Conservation (phyloP, 1,284 basidiomycete species). For the Leccinum fallax region DNA sequence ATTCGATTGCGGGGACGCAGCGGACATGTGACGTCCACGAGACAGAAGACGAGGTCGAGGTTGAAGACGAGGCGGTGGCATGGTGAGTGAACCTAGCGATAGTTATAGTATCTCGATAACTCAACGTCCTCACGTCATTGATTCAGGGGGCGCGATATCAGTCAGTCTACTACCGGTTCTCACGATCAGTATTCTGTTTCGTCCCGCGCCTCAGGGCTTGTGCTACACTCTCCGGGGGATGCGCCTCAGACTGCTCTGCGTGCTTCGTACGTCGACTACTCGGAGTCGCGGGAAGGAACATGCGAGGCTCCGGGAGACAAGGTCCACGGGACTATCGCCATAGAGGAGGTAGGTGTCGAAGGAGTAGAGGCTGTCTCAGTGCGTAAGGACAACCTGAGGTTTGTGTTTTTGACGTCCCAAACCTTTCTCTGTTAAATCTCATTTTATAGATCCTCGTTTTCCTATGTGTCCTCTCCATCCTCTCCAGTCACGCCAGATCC, state of each 20-base stretch:
- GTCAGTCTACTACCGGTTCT: not conserved
- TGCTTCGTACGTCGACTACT: not conserved
- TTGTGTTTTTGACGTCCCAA: not conserved
- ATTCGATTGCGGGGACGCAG: not conserved
- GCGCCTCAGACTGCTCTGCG: not conserved
- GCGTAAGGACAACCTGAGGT: slow-evolving; percentile 5
- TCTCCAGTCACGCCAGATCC: not conserved
- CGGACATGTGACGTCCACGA: not conserved
- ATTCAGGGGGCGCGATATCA: slow-evolving; percentile 6
- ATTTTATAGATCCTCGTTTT: slow-evolving; percentile 2
- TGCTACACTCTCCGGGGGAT: not conserved
- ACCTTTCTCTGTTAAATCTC: slow-evolving; percentile 1
- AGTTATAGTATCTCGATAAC: not conserved
- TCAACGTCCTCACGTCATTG: not conserved
- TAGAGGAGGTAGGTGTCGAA: not conserved
- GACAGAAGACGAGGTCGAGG: not conserved
- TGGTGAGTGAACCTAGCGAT: slow-evolving; percentile 8
- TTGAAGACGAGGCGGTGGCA: not conserved
- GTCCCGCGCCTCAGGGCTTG: not conserved
- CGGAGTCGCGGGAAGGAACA: not conserved
- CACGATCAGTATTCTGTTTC: not conserved
- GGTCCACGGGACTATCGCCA: not conserved
- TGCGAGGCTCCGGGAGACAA: not conserved
- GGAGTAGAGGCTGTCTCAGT: not conserved
- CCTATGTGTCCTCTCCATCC: not conserved